Percentiles rank a stretch among this genome's conserved stretches.
Evolutionary conservation across 2,329 filamentous ascomycete genomes (phyloP).

Genomic region (Aureobasidium sp.): DNA sequence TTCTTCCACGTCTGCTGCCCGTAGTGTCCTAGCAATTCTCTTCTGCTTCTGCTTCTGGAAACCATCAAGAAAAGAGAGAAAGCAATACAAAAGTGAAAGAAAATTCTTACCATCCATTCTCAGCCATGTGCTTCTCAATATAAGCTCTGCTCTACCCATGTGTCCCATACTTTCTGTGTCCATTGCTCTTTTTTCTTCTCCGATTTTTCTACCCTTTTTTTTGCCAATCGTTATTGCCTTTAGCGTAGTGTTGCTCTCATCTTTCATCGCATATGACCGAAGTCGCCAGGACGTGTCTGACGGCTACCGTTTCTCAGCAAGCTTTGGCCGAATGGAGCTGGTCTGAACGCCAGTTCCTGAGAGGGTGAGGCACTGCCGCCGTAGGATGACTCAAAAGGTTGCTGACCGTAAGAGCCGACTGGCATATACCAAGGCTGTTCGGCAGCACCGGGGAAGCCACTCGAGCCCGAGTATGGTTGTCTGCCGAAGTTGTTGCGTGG

Average conservation of each 20-base stretch:
- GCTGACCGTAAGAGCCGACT: not conserved
- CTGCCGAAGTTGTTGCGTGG: not conserved
- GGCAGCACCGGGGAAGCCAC: not conserved
- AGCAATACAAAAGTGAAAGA: not conserved
- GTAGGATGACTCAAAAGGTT: not conserved
- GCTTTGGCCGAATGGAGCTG: not conserved
- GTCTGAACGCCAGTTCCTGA: not conserved
- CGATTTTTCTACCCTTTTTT: not conserved
- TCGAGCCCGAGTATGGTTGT: not conserved
- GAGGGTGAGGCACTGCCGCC: not conserved
- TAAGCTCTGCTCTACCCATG: not conserved
- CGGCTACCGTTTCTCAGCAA: not conserved
- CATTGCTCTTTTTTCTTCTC: not conserved
- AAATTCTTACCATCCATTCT: not conserved
- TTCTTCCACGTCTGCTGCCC: not conserved
- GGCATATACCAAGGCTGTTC: slow-evolving; percentile 12
- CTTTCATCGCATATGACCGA: not conserved
- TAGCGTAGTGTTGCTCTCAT: not conserved
- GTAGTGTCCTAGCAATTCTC: not conserved
- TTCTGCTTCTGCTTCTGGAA: not conserved
- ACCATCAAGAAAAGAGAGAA: not conserved
- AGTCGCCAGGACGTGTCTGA: not conserved
- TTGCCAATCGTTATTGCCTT: not conserved
- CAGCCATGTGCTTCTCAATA: not conserved
- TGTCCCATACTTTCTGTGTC: not conserved